A percentile compares a stretch with the other conserved stretches of the same genome.
phyloP scores from a whole-genome alignment of 371 early-diverging fungal species.

The Mortierella sp. region DNA sequence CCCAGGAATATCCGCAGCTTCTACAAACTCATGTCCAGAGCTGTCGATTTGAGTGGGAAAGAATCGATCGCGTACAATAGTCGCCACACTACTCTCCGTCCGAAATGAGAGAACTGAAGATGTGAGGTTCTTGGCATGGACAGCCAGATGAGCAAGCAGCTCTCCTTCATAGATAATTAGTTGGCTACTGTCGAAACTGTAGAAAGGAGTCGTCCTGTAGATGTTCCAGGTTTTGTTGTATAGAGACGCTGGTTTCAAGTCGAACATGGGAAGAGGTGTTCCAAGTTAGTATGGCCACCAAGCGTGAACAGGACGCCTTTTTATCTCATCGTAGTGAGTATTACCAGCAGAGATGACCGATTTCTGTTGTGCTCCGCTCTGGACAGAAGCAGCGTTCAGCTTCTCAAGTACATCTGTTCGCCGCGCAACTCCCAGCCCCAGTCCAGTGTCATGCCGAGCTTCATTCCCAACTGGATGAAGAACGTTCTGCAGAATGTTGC shows the following conservation, averaged over 20 bases:
- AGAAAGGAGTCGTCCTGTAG: slow-evolving; percentile 47
- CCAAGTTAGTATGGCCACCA: too few relatives aligned
- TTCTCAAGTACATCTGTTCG: too few relatives aligned
- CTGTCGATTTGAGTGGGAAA: slow-evolving; percentile 46
- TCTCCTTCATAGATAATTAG: slow-evolving; percentile 20
- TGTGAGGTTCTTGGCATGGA: slow-evolving; percentile 28
- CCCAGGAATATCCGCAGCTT: slow-evolving; percentile 28
- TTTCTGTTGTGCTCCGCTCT: too few relatives aligned
- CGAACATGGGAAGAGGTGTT: neutral
- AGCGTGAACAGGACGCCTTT: too few relatives aligned
- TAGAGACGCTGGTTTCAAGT: slow-evolving; percentile 8
- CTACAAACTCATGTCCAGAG: slow-evolving; percentile 26
- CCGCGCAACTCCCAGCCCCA: neutral
- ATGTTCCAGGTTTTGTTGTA: slow-evolving; percentile 49
- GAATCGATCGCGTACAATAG: slow-evolving; percentile 12
- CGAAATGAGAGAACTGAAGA: slow-evolving; percentile 7
- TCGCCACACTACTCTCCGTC: slow-evolving; percentile 1
- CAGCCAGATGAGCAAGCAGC: slow-evolving; percentile 37
- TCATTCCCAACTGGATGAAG: neutral
- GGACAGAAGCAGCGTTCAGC: too few relatives aligned
- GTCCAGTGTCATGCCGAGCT: neutral
- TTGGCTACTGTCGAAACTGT: slow-evolving; percentile 11
- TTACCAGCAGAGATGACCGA: too few relatives aligned
- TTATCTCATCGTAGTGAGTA: too few relatives aligned
- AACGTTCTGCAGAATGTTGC: neutral